Evolutionary conservation across 1,284 basidiomycete species (phyloP).

Genomic region (Dichomitus squalens): DNA sequence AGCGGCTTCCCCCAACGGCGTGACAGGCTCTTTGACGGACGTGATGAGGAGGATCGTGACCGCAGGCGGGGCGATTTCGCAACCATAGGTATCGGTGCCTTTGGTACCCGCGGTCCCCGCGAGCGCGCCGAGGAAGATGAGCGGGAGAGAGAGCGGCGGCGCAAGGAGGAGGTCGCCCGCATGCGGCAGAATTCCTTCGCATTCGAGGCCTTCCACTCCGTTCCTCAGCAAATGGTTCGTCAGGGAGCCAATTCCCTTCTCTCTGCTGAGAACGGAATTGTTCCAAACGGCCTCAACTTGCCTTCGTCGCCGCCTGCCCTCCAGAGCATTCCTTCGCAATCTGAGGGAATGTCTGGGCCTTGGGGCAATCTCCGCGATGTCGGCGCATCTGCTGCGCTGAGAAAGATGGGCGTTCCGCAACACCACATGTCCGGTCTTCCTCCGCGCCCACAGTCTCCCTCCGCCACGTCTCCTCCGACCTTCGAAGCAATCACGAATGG

Average conservation of each 20-base stretch:
- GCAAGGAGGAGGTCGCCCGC: conserved; percentile 46
- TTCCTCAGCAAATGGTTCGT: conserved; percentile 46
- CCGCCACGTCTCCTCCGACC: conserved; percentile 25
- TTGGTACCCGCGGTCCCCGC: conserved; percentile 52
- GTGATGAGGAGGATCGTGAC: conserved; percentile 46
- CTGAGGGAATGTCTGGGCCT: conserved; percentile 23
- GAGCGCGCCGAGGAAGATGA: conserved; percentile 70
- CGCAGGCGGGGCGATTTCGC: conserved; percentile 37
- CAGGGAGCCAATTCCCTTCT: conserved; percentile 38
- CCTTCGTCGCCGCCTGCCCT: conserved; percentile 23
- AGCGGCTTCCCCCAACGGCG: conserved; percentile 38
- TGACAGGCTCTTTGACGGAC: conserved; percentile 31
- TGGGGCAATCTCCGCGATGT: conserved; percentile 33
- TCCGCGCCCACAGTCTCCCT: conserved; percentile 29
- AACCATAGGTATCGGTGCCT: conserved; percentile 42
- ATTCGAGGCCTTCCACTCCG: conserved; percentile 78
- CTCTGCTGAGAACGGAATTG: conserved; percentile 34
- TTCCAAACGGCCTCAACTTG: conserved; percentile 14
- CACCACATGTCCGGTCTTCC: conserved; percentile 26
- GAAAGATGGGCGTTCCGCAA: conserved; percentile 34
- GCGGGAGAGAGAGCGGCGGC: conserved; percentile 51
- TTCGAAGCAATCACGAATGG: conserved; percentile 21
- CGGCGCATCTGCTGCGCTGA: conserved; percentile 29
- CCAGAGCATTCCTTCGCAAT: conserved; percentile 24
- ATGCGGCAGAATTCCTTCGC: conserved; percentile 47